Base-by-base conservation (phyloP, 75 land plant species). In the Larix kaempferi region DNA sequence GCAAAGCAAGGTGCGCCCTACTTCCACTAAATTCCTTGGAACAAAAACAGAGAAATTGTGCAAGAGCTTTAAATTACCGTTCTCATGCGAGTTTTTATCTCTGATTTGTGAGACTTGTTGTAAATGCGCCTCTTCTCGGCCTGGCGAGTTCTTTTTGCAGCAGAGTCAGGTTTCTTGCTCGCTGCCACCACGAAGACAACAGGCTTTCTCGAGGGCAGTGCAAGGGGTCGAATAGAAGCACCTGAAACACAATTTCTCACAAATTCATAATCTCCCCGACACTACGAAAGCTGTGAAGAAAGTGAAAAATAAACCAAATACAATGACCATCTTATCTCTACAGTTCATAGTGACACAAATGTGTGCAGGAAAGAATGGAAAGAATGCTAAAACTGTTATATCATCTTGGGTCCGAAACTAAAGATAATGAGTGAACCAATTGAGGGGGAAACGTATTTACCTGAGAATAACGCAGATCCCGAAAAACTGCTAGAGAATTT, bases 101-200 rank as follows among this genome's bases (percentile, higher is more conserved):
- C 99, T 7, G 99, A 94, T 77, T 97, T 97, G 77, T 65, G 74
- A 15, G 98, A 74, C 76, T 92, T 97, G 89, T 97, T 89, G 69
- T 88, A 85, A 8, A 94, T 10, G 2, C 99, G 89, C 57, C 94
- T 79, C 82, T 92, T 89, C 90, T 94, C 98, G 12, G 95, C 82
- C 75, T 92, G 92, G 3, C 95, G 88, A 37, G 91, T 90, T 74
- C 99, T 92, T 81, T 97, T 97, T 1, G 78, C 92, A 44, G 99
- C 95, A 19, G 95, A 92, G 66, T 94, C 93, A 1, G 87, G 75
- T 79, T 92, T 92, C 37, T 37, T 79, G 26, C 90, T 80, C 23
- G 88, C 89, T 4, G 91, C 91, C 73, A 86, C 93, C 21, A 89
- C 84, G 3, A 95, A 86, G 41, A 89, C 74, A 6, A 41, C 11